Percentiles rank a stretch among this genome's conserved stretches.
phyloP scores from a whole-genome alignment of 2,329 filamentous ascomycete species.

The Colletotrichum horii region DNA sequence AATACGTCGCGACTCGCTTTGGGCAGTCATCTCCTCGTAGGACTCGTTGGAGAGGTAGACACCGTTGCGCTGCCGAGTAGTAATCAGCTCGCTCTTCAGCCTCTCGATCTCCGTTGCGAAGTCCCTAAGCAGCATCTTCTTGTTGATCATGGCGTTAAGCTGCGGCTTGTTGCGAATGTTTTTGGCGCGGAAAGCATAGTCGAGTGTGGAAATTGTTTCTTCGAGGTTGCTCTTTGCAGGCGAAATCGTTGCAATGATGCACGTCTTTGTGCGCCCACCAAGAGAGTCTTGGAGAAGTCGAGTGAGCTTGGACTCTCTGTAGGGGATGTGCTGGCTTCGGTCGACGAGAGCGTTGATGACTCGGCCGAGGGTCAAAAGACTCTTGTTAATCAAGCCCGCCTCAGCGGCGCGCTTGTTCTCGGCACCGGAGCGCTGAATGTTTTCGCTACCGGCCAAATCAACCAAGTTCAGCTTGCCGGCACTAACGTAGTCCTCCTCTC shows the following conservation, averaged over 20 bases:
- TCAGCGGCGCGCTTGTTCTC: slow-evolving; percentile 98
- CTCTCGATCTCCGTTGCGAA: slow-evolving; percentile 94
- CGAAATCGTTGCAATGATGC: slow-evolving; percentile 96
- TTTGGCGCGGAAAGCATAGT: slow-evolving; percentile 97
- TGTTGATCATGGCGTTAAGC: slow-evolving; percentile 88
- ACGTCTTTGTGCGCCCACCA: slow-evolving; percentile 94
- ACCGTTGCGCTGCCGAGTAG: slow-evolving; percentile 90
- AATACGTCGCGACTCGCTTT: slow-evolving; percentile 91
- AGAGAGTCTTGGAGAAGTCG: slow-evolving; percentile 84
- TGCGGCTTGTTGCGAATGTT: slow-evolving; percentile 99
- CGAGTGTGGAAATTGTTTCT: slow-evolving; percentile 96
- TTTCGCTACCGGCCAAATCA: slow-evolving; percentile 95
- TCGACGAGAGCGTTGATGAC: slow-evolving; percentile 98
- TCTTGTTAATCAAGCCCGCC: slow-evolving; percentile 98
- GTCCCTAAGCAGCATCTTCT: slow-evolving; percentile 89
- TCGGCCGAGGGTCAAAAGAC: slow-evolving; percentile 88
- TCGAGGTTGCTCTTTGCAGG: slow-evolving; percentile 95
- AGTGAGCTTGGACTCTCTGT: slow-evolving; percentile 86
- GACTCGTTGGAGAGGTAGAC: slow-evolving; percentile 90
- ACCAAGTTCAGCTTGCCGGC: slow-evolving; percentile 95
- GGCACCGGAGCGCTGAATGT: slow-evolving; percentile 94
- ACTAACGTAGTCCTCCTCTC: slow-evolving; percentile 89
- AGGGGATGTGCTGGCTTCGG: slow-evolving; percentile 85
- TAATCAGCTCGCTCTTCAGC: slow-evolving; percentile 90
- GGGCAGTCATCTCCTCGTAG: slow-evolving; percentile 88